Percentiles rank a stretch among this genome's conserved stretches.
These are phyloP conservation scores for Coemansia sp. DNA, from an alignment of 192 early-diverging fungal species.

Conservation along the genomic window DNA sequence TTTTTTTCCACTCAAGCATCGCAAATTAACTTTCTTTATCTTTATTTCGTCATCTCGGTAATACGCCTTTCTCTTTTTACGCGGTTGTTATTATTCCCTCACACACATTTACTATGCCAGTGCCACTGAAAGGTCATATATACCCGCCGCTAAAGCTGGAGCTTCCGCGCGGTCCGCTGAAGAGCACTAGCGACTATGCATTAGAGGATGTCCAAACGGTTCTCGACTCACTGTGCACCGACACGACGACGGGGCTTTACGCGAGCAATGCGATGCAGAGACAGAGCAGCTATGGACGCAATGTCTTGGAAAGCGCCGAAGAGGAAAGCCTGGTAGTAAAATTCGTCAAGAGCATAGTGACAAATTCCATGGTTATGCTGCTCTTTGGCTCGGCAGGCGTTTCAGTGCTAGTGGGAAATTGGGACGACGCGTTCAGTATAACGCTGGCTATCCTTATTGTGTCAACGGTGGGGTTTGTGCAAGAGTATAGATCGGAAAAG, in stretches of 20 bases:
- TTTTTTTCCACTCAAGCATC: neutral
- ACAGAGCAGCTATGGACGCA: conserved; percentile 70
- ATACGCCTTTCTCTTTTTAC: neutral
- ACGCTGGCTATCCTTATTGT: conserved; percentile 77
- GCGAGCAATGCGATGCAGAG: conserved; percentile 68
- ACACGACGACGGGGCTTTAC: conserved; percentile 73
- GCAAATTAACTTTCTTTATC: neutral
- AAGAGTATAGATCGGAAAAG: conserved; percentile 93
- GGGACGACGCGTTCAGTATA: conserved; percentile 87
- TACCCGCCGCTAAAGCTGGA: conserved; percentile 32
- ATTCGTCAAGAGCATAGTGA: conserved; percentile 85
- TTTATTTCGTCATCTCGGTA: neutral
- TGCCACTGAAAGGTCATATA: conserved; percentile 17
- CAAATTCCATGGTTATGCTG: conserved; percentile 85
- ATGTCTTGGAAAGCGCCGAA: conserved; percentile 74
- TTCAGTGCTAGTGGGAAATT: conserved; percentile 71
- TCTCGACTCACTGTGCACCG: conserved; percentile 63
- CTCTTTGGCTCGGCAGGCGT: conserved; percentile 85
- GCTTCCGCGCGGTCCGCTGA: conserved; percentile 36
- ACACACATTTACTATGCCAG: conserved; percentile 31
- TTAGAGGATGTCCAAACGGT: conserved; percentile 33
- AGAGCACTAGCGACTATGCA: conserved; percentile 54
- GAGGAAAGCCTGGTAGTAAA: conserved; percentile 77
- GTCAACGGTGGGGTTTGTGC: conserved; percentile 89
- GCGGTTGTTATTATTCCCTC: neutral